Evolutionary conservation across 179 eudicot species (phyloP), one percentile per base, ranked within the genome.

Genomic region (Amaranthus tricolor): DNA sequence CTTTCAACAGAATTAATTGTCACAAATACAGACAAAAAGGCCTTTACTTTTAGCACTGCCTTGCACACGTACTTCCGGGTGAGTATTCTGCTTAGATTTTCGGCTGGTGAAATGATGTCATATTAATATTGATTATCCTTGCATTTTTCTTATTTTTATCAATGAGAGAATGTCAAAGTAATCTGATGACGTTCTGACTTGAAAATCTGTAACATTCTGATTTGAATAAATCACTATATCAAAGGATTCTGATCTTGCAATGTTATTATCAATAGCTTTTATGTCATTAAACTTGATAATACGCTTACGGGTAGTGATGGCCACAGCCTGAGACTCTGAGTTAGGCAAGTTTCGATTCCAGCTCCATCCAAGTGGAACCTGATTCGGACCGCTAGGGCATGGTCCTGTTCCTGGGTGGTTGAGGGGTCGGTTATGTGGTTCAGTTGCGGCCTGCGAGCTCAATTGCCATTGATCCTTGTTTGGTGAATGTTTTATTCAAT

Each of bases 11-110:
- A 95, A 78, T 77, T 95, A 14, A 82, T 77, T 67, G 83, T 95
- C 43, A 91, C 86, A 84, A 95, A 95, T 79, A 91, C 93, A 44
- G 99, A 95, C 77, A 77, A 78, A 57, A 95, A 87, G 74, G 84
- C 95, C 71, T 95, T 95, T 75, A 83, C 93, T 63, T 95, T 95
- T 75, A 89, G 83, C 66, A 88, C 98, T 58, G 99, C 99, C 72
- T 85, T 95, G 83, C 99, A 95, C 74, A 95, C 98, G 15, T 95
- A 93, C 82, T 93, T 93, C 61, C 80, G 89, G 24, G 99, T 93
- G 83, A 89, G 97, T 80, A 70, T 75, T 5, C 44, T 31, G 20
- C 74, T 72, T 19, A 16, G 48, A 76, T 53, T 63, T 47, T 47
- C 53, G 21, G 17, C 19, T 13, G 57, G 43, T 70, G 55, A 57